Evolutionary conservation across 495 filamentous ascomycete species (phyloP).

Genomic region (Astrocystis sublimbata): DNA sequence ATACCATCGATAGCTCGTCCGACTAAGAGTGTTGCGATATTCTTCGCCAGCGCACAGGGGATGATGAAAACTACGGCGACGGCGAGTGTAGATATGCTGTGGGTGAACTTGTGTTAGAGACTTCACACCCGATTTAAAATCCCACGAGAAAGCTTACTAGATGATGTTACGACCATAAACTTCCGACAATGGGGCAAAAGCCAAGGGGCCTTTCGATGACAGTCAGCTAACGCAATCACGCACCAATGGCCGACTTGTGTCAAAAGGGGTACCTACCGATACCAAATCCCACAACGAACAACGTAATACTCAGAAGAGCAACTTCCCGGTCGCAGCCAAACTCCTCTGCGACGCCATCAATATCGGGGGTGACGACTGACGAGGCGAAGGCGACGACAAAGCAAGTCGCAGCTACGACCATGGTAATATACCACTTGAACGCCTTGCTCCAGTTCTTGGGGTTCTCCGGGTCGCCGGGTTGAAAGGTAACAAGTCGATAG

Average conservation of each 20-base stretch:
- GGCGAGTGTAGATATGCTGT: slow-evolving; percentile 52
- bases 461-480: slow-evolving; percentile 63
- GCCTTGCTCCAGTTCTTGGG: slow-evolving; percentile 68
- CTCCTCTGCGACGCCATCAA: slow-evolving; percentile 57
- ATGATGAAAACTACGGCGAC: slow-evolving; percentile 75
- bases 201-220: slow-evolving; percentile 61
- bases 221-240: not conserved
- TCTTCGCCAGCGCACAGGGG: slow-evolving; percentile 72
- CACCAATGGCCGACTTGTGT: no score
- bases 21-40: slow-evolving; percentile 72
- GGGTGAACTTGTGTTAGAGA: not conserved
- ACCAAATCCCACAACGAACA: slow-evolving; percentile 81
- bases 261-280: slow-evolving; percentile 49
- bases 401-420: slow-evolving; percentile 64
- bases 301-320: slow-evolving; percentile 63
- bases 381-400: slow-evolving; percentile 67
- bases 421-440: slow-evolving; percentile 68
- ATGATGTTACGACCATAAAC: slow-evolving; percentile 68
- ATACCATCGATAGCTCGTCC: slow-evolving; percentile 76
- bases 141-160: slow-evolving; percentile 41
- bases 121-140: not conserved
- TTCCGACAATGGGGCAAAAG: slow-evolving; percentile 76
- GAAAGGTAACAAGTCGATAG: slow-evolving; percentile 75
- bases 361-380: slow-evolving; percentile 67
- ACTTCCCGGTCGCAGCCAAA: slow-evolving; percentile 69